phyloP scores from a whole-genome alignment of 2,329 filamentous ascomycete genomes.

The Periconia macrospinosa region DNA sequence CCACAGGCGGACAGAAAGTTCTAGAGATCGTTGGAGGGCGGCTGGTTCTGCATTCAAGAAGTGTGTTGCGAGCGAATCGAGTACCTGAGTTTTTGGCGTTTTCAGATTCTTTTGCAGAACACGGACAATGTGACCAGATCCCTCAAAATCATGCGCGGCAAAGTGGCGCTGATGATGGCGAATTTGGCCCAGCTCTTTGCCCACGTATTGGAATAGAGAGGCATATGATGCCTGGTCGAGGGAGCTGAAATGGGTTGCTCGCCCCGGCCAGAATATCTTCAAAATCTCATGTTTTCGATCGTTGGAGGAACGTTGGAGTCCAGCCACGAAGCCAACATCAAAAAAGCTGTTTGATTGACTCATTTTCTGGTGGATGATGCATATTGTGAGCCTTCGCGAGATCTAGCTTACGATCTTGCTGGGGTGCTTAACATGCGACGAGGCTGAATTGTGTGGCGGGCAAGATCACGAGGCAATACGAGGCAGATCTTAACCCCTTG shows the following conservation, averaged over 20 bases:
- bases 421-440: no score
- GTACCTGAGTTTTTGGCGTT: background rate
- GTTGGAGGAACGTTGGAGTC: background rate
- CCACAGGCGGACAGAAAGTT: conserved; percentile 13
- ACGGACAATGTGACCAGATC: conserved; percentile 1
- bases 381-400: no score
- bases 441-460: no score
- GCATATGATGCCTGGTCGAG: conserved; percentile 2
- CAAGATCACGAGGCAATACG: no score
- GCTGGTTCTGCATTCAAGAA: conserved; percentile 2
- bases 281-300: background rate
- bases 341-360: background rate
- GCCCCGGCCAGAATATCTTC: background rate
- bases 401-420: no score
- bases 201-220: conserved; percentile 4
- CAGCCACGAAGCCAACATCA: background rate
- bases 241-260: background rate
- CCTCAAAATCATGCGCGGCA: conserved; percentile 4
- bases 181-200: conserved; percentile 3
- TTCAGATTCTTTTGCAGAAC: background rate
- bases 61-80: background rate
- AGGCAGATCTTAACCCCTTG: no score
- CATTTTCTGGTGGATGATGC: background rate
- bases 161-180: conserved; percentile 4
- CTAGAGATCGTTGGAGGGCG: conserved; percentile 10